A percentile compares a stretch with the other conserved stretches of the same genome.
Evolutionary conservation across 2,329 filamentous ascomycete genomes (phyloP).

Genomic region (Teratosphaeria nubilosa): DNA sequence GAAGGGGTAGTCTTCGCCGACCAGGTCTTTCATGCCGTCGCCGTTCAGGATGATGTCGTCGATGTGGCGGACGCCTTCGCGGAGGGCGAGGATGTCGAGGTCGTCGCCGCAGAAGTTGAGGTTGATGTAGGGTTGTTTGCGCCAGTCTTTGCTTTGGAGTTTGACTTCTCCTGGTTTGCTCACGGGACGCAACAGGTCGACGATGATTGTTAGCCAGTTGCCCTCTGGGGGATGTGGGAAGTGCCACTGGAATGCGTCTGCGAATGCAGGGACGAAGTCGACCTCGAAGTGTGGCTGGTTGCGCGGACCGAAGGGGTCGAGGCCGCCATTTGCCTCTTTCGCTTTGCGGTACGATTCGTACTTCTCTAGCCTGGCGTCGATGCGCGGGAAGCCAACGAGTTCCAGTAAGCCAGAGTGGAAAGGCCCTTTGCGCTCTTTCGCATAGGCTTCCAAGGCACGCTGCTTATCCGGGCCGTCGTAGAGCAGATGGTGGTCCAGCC

Average conservation of each 20-base stretch:
- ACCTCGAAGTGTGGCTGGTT: background rate
- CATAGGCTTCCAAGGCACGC: background rate
- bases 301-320: background rate
- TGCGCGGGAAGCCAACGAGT: background rate
- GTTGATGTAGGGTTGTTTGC: background rate
- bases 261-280: background rate
- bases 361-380: background rate
- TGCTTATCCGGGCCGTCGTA: background rate
- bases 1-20: slow-evolving; percentile 5
- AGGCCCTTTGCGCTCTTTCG: background rate
- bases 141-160: background rate
- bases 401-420: background rate
- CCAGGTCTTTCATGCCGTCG: background rate
- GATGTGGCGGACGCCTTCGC: background rate
- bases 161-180: background rate
- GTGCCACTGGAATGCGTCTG: background rate
- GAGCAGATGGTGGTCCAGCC: background rate
- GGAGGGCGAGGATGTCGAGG: background rate
- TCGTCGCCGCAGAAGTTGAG: background rate
- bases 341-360: slow-evolving; percentile 22
- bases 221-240: background rate
- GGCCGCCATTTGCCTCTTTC: background rate
- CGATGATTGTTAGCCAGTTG: background rate
- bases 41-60: background rate
- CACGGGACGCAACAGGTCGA: background rate